Evolutionary conservation across 2,329 filamentous ascomycete genomes (phyloP), one percentile per base, ranked within the genome.

Genomic region (Aspergillus caelatus): DNA sequence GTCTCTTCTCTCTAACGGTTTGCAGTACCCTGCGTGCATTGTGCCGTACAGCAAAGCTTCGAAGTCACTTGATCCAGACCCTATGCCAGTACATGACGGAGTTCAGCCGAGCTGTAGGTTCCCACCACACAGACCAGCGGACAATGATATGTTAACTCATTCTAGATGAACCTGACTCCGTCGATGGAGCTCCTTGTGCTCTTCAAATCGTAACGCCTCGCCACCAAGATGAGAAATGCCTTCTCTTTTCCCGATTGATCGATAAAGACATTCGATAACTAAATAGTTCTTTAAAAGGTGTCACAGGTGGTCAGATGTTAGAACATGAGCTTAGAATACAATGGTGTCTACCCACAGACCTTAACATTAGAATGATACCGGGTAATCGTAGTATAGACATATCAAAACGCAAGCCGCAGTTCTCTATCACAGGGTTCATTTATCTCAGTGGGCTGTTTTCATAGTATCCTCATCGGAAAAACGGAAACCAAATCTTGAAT

Each of bases 11-110:
- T 1, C 50, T 58, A 8, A 6, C 12, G 46, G 0, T 3, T 55
- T 39, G 34, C 61, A 84, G 81, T 86, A 83, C 68, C 84, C 84
- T 3, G 79, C 82, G 3, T 84, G 81, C 9, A 78, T 84, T 2
- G 75, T 87, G 58, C 82, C 81, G 0, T 82, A 78, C 61, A 74
- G 78, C 2, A 78, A 73, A 19, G 81, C 81, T 2, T 76, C 80
- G 0, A 80, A 79, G 60, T 70, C 73, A 7, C 62, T 77, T 30
- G 84, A 85, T 64, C 71, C 72, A 2, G 66, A 72, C 1, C 62
- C 66, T 12, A 63, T 72, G 64, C 32, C 41, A 5, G 58, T 81
- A 71, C 75, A 68, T 58, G 78, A 76, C 53, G 34, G 43, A 54
- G 45, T 67, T 16, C 73, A 74, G 43, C 72, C 72, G 14, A 65